Base-by-base conservation (phyloP, 495 filamentous ascomycete genomes). In the Hypoxylon lienhwacheense region DNA sequence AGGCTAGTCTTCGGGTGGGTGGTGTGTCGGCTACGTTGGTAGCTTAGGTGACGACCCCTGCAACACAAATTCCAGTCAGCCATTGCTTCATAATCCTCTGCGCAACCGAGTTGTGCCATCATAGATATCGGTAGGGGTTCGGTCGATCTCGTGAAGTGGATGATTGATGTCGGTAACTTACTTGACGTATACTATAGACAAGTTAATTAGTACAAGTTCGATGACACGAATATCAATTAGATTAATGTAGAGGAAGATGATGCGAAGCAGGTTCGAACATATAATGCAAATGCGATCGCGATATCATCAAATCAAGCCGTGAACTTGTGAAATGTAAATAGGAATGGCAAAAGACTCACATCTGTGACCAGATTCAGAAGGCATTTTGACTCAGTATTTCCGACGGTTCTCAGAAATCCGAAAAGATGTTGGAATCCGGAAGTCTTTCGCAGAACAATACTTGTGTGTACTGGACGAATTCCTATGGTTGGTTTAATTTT, bases 31-130 rank as follows among this genome's bases (percentile, higher is more conserved):
- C 84, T 83, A 67, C 91, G 88, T 81, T 92, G 88, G 82, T 95
- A 96, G 78, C 87, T 91, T 70, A 96, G 78, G 82, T 96, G 91
- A 70, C 85, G 87, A 73, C 87, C 89, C 85, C 88, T 93, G 77
- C 40, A 50, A 37, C 58, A 32, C 24, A 53, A 50, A 49, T 60
- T 43, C 34, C 44, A 36, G 66, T 74, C 59, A 76, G 73, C 47
- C 49, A 15, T 37, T 21, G 48, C n/a, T 42, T 40, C 43, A 11
- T 49, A 10, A 1, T n/a, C n/a, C n/a, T 31, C 32, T 42, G 34
- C 24, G 21, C 22, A n/a, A 37, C 51, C 15, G 10, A 41, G 10
- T 10, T 29, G 11, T 26, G 5, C 25, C n/a, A 22, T 50, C 16
- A 46, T 42, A 1, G 15, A 15, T 53, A 16, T 8, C 16, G 22